These are phyloP conservation scores for Calvatia gigantea DNA, from an alignment of 768 basidiomycete species.

Conservation along the genomic window DNA sequence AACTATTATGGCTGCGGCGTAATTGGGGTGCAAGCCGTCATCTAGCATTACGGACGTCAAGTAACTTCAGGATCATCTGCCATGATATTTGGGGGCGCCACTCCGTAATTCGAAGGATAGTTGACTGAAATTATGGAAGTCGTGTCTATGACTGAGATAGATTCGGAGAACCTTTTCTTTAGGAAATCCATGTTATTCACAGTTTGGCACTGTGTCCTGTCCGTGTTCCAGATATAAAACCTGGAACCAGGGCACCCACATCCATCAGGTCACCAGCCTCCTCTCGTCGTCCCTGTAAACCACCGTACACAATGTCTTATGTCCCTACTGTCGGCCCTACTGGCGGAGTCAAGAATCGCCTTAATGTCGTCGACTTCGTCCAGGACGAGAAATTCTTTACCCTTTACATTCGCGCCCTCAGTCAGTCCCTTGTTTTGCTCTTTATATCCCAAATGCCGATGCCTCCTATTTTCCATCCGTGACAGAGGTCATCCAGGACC, in stretches of 20 bases:
- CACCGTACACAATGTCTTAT: background rate
- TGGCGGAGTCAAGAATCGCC: slow-evolving; percentile 24
- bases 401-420: slow-evolving; percentile 46
- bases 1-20: background rate
- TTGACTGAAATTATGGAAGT: too few species aligned
- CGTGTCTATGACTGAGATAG: too few species aligned
- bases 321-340: background rate
- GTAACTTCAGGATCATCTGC: background rate
- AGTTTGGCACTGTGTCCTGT: too few species aligned
- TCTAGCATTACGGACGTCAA: background rate
- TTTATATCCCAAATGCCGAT: background rate
- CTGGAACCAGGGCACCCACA: background rate
- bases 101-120: background rate
- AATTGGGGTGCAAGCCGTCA: background rate
- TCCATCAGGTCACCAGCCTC: background rate
- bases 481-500: slow-evolving; percentile 26
- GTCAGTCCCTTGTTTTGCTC: slow-evolving; percentile 26
- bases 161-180: too few species aligned
- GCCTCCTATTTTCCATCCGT: background rate
- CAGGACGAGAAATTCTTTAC: slow-evolving; percentile 43
- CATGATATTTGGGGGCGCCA: background rate
- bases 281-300: too few species aligned
- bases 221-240: background rate
- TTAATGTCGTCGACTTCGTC: slow-evolving; percentile 41
- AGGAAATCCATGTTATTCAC: too few species aligned